Evolutionary conservation across 768 basidiomycete genomes (phyloP).

Genomic region (Lactarius evosmus): DNA sequence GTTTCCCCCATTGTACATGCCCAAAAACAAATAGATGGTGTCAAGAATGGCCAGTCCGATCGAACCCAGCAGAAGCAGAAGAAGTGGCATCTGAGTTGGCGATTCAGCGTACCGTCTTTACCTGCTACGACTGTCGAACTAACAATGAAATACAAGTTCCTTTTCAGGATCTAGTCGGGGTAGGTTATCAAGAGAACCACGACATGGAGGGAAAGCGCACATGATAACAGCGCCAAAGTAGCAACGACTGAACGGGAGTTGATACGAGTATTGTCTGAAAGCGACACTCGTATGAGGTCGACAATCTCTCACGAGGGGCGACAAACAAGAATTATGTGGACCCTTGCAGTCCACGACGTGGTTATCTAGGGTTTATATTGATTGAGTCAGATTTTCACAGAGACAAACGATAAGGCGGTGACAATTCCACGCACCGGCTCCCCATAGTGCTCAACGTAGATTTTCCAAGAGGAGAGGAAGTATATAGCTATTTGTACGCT

Average conservation of each 20-base stretch:
- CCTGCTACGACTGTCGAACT: not conserved
- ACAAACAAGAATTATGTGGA: conserved; percentile 1
- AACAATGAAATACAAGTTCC: conserved; percentile 4
- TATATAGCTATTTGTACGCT: conserved; percentile 1
- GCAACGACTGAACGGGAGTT: conserved; percentile 2
- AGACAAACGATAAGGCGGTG: not conserved
- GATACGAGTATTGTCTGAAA: conserved; percentile 3
- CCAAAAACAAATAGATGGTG: not conserved
- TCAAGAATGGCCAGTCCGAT: not conserved
- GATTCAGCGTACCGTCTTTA: not conserved
- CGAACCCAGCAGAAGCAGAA: conserved; percentile 6
- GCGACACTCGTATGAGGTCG: not conserved
- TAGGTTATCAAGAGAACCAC: not conserved
- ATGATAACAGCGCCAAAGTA: conserved; percentile 12
- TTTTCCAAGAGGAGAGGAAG: conserved; percentile 8
- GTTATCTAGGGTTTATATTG: not conserved
- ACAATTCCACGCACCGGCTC: not conserved
- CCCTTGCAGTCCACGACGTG: not conserved
- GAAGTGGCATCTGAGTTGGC: not conserved
- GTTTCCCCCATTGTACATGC: not conserved
- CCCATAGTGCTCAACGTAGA: conserved; percentile 1
- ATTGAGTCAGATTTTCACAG: not conserved
- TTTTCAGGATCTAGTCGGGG: not conserved
- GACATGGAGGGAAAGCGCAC: not conserved
- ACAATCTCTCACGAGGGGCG: not conserved